Evolutionary conservation across 495 filamentous ascomycete genomes (phyloP), one percentile per base, ranked within the genome.

Genomic region (Xylaria castorea): DNA sequence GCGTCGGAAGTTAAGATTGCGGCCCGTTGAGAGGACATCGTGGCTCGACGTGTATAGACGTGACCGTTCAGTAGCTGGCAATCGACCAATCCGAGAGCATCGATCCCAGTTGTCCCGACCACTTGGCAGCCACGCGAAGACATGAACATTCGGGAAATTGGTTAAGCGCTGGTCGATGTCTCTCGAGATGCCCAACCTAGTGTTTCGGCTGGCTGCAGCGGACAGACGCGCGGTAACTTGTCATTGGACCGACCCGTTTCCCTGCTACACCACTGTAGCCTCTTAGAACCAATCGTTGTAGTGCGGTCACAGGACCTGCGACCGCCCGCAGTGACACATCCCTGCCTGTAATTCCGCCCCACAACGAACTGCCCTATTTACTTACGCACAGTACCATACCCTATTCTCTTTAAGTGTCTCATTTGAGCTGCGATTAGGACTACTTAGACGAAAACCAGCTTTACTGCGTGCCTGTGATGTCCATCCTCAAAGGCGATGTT

Each of bases 161-260:
- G 70, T 32, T 79, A 77, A 79, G 77, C 77, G 77, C 77, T 66
- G 76, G 44, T 27, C 30, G 57, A 70, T 25, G 65, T 73, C 61
- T 25, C 74, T 25, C 25, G 58, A 53, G 16, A 55, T 20, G 20
- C 20, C 25, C 50, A 60, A 66, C 61, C 42, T 42, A 68, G 50
- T 53, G 77, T 79, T 79, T 78, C 73, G 75, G 44, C 42, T 46
- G 66, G 34, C 68, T 50, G 40, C 67, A 66, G 20, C 12, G 64
- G 53, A 60, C 65, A 73, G 72, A 79, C 77, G 77, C 77, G 77
- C 77, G 75, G 70, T 71, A 75, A 73, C 27, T 27, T 75, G 62
- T 73, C 55, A 79, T 78, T 79, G 77, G 77, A 22, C 36, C 40
- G 74, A 53, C 11, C 40, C 3, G 44, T 67, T 57, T 68, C 60